Evolutionary conservation across 441 rosid species (phyloP).

Genomic region (Erysimum cheiri): DNA sequence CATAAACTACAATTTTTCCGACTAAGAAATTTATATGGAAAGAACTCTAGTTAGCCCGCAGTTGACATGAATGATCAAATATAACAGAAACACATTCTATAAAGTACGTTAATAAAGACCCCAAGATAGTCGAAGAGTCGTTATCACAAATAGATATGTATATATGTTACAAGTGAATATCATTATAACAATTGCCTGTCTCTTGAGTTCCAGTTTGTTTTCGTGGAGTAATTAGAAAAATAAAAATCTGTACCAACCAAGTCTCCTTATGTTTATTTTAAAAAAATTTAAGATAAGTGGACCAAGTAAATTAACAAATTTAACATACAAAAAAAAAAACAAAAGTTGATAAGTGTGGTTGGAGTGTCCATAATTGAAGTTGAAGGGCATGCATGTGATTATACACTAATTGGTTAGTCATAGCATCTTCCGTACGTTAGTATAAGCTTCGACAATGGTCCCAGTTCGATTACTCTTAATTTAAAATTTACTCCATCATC

Average conservation of each 20-base stretch:
- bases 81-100: constrained; percentile 16
- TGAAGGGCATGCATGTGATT: constrained; percentile 43
- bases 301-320: constrained; percentile 34
- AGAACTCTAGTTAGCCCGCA: constrained; percentile 34
- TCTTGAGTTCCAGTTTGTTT: constrained; percentile 19
- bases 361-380: constrained; percentile 33
- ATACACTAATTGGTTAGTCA: constrained; percentile 44
- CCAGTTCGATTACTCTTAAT: constrained; percentile 17
- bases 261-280: neutral
- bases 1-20: constrained; percentile 31
- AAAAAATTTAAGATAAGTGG: constrained; percentile 29
- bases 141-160: neutral
- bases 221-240: constrained; percentile 15
- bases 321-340: constrained; percentile 17
- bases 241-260: constrained; percentile 29
- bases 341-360: constrained; percentile 21
- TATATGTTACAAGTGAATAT: constrained; percentile 20
- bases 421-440: constrained; percentile 51
- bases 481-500: constrained; percentile 15
- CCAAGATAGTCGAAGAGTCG: constrained; percentile 36
- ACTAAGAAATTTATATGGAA: constrained; percentile 15
- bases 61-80: constrained; percentile 41
- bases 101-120: constrained; percentile 30
- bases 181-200: constrained; percentile 37
- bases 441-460: constrained; percentile 37